Evolutionary conservation across 169 alveolate species (phyloP), one percentile per base, ranked within the genome.

Genomic region (Pseudocohnilembus persalinus): DNA sequence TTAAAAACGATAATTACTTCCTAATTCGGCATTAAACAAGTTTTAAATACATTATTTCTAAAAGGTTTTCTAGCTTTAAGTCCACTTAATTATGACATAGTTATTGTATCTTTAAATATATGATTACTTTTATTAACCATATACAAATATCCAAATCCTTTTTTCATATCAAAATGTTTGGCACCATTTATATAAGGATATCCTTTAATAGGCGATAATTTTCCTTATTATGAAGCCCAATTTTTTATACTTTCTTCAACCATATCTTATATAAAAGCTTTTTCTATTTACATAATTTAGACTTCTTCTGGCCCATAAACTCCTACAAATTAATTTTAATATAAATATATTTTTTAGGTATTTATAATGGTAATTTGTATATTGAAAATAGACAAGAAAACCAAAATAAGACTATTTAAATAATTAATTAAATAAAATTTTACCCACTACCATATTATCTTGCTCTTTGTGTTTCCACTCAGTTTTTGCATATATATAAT

Each of bases 71-170:
- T 73, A 26, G 79, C 31, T 79, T 73, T 85, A 0, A 85, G 33
- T 0, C 89, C 84, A 28, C 31, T 29, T 11, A 63, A 73, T 34
- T 77, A 34, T 31, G 33, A 64, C 6, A 78, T 77, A 26, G 33
- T 32, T 28, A 85, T 74, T 24, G 49, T 81, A 33, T 33, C 35
- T 25, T 73, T 35, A 20, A 79, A 32, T 68, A 73, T 65, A 11
- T 49, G 33, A 4, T 28, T 73, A 27, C 85, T 64, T 31, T 85
- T 26, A 35, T 85, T 85, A 27, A 73, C 34, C 6, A 85, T 74
- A 33, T 74, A 78, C 28, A 77, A 78, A 79, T 78, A 85, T 25
- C 89, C 89, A 76, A 64, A 85, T 20, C 89, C 89, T 74, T 65
- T 77, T 72, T 73, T 73, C 29, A 64, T 34, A 34, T 85, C 85